These are phyloP conservation scores for Helotiales sp. DNA, from an alignment of 2,329 filamentous ascomycete species.

Conservation along the genomic window DNA sequence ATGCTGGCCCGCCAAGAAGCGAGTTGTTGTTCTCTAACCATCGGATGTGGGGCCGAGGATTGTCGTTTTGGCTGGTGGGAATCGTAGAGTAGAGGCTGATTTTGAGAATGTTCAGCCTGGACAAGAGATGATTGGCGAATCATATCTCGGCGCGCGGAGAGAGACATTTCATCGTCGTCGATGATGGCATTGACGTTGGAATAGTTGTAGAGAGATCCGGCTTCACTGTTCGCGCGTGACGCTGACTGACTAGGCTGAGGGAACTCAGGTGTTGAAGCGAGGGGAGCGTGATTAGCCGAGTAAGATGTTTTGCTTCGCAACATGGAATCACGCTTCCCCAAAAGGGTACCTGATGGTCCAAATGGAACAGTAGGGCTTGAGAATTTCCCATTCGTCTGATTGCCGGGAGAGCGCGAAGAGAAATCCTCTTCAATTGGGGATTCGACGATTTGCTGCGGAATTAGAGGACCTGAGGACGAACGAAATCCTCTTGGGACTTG, in stretches of 20 bases:
- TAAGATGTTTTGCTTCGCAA: conserved; percentile 44
- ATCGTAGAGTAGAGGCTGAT: conserved; percentile 50
- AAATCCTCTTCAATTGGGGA: conserved; percentile 44
- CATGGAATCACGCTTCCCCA: conserved; percentile 59
- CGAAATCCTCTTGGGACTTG: conserved; percentile 35
- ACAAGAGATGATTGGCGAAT: conserved; percentile 50
- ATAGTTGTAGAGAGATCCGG: conserved; percentile 47
- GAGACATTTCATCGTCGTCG: conserved; percentile 66
- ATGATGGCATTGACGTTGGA: conserved; percentile 43
- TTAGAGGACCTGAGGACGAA: conserved; percentile 42
- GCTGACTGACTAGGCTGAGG: conserved; percentile 9
- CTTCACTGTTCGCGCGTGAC: conserved; percentile 48
- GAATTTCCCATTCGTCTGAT: conserved; percentile 26
- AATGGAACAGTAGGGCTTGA: conserved; percentile 37
- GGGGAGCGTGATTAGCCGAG: conserved; percentile 18
- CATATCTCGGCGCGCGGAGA: conserved; percentile 68
- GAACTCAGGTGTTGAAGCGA: conserved; percentile 25
- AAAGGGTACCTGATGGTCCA: conserved; percentile 50
- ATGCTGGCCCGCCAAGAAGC: conserved; percentile 71
- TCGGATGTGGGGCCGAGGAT: conserved; percentile 49
- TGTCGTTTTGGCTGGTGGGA: conserved; percentile 59
- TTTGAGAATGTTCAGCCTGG: conserved; percentile 28
- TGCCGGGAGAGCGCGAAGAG: background rate
- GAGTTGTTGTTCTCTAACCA: conserved; percentile 62
- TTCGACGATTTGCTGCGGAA: conserved; percentile 44